Evolutionary conservation across 2,329 filamentous ascomycete genomes (phyloP).

Genomic region (Scortechinia acanthostroma): DNA sequence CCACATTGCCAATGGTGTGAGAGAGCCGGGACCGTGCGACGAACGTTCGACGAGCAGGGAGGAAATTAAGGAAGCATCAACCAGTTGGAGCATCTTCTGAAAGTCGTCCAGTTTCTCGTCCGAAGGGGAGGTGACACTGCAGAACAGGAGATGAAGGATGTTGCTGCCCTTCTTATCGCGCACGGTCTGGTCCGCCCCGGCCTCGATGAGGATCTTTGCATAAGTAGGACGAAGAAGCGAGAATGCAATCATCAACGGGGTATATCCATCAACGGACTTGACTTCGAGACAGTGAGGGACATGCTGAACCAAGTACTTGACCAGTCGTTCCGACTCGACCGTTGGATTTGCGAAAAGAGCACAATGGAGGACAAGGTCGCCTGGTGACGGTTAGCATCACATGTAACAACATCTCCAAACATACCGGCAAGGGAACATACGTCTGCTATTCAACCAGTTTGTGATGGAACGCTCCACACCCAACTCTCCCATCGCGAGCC

Average conservation of each 20-base stretch:
- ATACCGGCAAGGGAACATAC: slow-evolving; percentile 29
- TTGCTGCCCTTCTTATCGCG: slow-evolving; percentile 59
- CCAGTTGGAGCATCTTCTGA: slow-evolving; percentile 31
- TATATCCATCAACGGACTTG: slow-evolving; percentile 48
- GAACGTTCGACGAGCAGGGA: slow-evolving; percentile 53
- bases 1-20: slow-evolving; percentile 60
- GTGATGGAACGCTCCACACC: slow-evolving; percentile 58
- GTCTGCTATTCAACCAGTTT: slow-evolving; percentile 52
- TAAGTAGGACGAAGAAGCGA: slow-evolving; percentile 41
- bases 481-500: slow-evolving; percentile 47
- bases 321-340: slow-evolving; percentile 37
- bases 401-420: background rate
- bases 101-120: slow-evolving; percentile 16
- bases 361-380: slow-evolving; percentile 59
- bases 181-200: slow-evolving; percentile 62
- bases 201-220: slow-evolving; percentile 53
- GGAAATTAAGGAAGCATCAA: slow-evolving; percentile 45
- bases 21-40: slow-evolving; percentile 37
- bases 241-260: slow-evolving; percentile 65
- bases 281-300: slow-evolving; percentile 56
- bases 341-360: slow-evolving; percentile 39
- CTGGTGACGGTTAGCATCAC: slow-evolving; percentile 22
- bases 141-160: slow-evolving; percentile 44
- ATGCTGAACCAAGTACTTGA: slow-evolving; percentile 59
- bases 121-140: slow-evolving; percentile 23